Base-by-base conservation (phyloP, 1,139 yeast genomes). In the Yamadazyma atlantica region DNA sequence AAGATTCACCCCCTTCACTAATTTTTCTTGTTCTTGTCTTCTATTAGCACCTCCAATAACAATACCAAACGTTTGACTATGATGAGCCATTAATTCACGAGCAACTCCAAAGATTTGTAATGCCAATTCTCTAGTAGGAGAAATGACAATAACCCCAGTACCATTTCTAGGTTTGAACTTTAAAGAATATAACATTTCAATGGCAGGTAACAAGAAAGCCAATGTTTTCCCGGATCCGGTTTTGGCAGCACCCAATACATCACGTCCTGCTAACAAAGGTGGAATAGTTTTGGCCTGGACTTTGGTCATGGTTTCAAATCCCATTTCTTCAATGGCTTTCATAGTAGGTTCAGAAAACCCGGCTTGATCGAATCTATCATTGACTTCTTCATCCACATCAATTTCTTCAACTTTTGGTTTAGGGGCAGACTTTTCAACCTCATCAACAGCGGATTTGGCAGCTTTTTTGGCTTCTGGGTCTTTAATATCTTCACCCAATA, bases 201-300 rank as follows among this genome's bases (percentile, higher is more conserved):
- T 75, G 68, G 94, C 75, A 2, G 99, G 99, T 41, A 94, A 66
- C n/a, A 88, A 79, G 59, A 94, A 94, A 1, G 98, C 98, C 4
- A 97, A 97, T 0, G 99, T 94, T 58, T 94, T 94, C 71, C 99
- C 99, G 23, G 96, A 86, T 53, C 99, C 99, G 1, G 99, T 94
- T 55, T 97, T 78, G 15, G 99, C 99, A 96, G 94, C 94, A 54
- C 97, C 97, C 40, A 90, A 75, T 18, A 90, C 97, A 65, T 90
- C 97, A 53, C 90, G 79, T 31, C 98, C 97, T 0, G 97, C 96
- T 51, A 90, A 69, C 48, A 92, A 71, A 12, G 97, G 97, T 7
- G 97, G 97, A 41, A 90, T 90, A 12, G 97, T 88, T 61, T 89
- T 82, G 26, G 95, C 85, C 64, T 90, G 98, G 11, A 90, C 97